Evolutionary conservation across 73 alveolate species (phyloP).

Genomic region (Diophrys appendiculata): DNA sequence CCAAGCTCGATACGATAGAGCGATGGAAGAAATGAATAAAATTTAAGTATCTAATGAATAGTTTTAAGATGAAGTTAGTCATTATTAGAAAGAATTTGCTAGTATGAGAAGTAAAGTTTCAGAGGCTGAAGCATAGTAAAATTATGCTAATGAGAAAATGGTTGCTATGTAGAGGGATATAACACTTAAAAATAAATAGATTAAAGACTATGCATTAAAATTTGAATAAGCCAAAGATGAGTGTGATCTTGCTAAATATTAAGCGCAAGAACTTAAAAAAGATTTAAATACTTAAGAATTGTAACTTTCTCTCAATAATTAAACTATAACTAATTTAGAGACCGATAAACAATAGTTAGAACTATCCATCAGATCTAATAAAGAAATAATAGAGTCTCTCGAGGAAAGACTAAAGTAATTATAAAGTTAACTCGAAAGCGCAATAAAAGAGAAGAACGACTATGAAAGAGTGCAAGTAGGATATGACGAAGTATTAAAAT

Average conservation of each 20-base stretch:
- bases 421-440: background rate
- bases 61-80: background rate
- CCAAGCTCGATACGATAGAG: background rate
- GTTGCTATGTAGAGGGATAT: background rate
- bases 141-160: background rate
- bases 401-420: background rate
- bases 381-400: background rate
- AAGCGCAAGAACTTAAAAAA: background rate
- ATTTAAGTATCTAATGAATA: background rate
- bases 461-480: slow-evolving; percentile 5
- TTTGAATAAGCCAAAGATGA: background rate
- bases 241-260: background rate
- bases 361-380: background rate
- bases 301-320: background rate
- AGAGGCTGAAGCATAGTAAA: background rate
- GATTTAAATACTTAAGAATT: background rate
- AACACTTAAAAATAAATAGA: background rate
- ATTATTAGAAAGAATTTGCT: background rate
- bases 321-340: too few relatives aligned
- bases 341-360: background rate
- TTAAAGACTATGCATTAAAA: background rate
- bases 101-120: background rate
- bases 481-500: background rate
- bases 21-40: background rate
- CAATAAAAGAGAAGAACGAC: background rate